Conservation (phyloP, 2,329 filamentous ascomycete genomes). For the Colletotrichum falcatum region DNA sequence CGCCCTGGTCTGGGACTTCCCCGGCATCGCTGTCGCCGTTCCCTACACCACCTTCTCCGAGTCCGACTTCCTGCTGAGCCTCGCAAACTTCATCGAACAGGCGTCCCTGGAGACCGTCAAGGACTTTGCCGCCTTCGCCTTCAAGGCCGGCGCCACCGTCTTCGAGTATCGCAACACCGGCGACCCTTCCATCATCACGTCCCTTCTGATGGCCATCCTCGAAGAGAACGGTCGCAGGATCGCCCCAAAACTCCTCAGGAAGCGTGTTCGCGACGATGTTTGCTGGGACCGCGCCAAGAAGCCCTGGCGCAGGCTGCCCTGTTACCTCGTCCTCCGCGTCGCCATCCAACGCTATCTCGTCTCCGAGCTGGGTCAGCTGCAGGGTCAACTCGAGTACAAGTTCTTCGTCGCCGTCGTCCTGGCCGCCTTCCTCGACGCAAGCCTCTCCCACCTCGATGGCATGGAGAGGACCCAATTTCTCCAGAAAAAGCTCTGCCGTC, state of each 20-base stretch:
- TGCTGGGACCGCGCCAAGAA: constrained; percentile 57
- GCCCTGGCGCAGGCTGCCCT: constrained; percentile 72
- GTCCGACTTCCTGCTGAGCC: constrained; percentile 43
- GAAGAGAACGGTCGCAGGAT: constrained; percentile 62
- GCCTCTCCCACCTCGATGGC: constrained; percentile 42
- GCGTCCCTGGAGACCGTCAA: constrained; percentile 66
- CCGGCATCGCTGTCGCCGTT: constrained; percentile 63
- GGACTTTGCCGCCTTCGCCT: constrained; percentile 61
- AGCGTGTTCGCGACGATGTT: constrained; percentile 74
- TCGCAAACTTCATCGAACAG: constrained; percentile 67
- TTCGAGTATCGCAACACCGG: constrained; percentile 69
- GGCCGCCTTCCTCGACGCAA: constrained; percentile 58
- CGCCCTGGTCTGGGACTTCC: constrained; percentile 70
- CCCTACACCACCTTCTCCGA: constrained; percentile 48
- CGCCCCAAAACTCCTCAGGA: constrained; percentile 57
- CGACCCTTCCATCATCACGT: constrained; percentile 67
- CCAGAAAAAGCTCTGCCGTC: constrained; percentile 65
- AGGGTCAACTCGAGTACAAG: constrained; percentile 67
- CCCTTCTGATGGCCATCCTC: constrained; percentile 71
- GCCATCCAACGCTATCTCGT: constrained; percentile 64
- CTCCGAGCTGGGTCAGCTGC: constrained; percentile 51
- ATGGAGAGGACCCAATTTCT: constrained; percentile 55
- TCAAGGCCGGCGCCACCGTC: constrained; percentile 62
- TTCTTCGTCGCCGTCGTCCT: constrained; percentile 64
- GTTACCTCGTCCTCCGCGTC: constrained; percentile 73